Conservation (phyloP, 2,329 filamentous ascomycete species). For the Curvularia eragrostidis region DNA sequence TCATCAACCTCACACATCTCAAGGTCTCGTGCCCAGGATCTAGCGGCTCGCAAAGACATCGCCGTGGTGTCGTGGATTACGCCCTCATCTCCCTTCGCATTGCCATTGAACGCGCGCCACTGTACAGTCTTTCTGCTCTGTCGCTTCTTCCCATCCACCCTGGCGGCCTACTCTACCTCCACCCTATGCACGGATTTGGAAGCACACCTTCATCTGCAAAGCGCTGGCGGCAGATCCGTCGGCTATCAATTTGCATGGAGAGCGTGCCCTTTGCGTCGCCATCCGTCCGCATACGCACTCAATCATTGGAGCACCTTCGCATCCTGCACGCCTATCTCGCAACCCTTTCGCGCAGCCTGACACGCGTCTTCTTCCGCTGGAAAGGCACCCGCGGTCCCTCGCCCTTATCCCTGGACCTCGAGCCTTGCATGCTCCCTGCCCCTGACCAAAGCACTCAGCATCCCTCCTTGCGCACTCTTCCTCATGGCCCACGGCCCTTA, state of each 20-base stretch:
- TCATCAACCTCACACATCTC: slow-evolving; percentile 75
- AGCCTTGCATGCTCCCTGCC: slow-evolving; percentile 70
- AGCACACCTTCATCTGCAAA: slow-evolving; percentile 73
- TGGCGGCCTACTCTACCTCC: slow-evolving; percentile 76
- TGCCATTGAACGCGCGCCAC: slow-evolving; percentile 74
- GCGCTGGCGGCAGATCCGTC: slow-evolving; percentile 79
- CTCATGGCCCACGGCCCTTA: slow-evolving; percentile 53
- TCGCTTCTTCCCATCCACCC: slow-evolving; percentile 78
- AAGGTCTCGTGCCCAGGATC: slow-evolving; percentile 79
- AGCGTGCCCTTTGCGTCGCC: slow-evolving; percentile 66
- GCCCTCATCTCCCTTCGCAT: slow-evolving; percentile 87
- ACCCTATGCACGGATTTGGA: slow-evolving; percentile 76
- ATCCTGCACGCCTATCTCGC: slow-evolving; percentile 82
- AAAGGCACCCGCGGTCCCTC: slow-evolving; percentile 74
- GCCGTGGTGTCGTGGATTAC: slow-evolving; percentile 82
- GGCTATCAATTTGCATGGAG: slow-evolving; percentile 76
- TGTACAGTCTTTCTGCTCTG: slow-evolving; percentile 71
- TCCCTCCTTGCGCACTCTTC: slow-evolving; percentile 42
- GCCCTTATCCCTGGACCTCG: slow-evolving; percentile 72
- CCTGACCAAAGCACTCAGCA: slow-evolving; percentile 35
- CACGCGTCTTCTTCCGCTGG: slow-evolving; percentile 80
- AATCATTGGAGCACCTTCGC: slow-evolving; percentile 68
- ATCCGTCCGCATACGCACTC: slow-evolving; percentile 61
- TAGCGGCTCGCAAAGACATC: slow-evolving; percentile 69
- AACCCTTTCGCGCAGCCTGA: slow-evolving; percentile 69